A percentile compares a stretch with the other conserved stretches of the same genome.
Conservation (phyloP, 2,329 filamentous ascomycete species). For the Ilyonectria mors-panacis region DNA sequence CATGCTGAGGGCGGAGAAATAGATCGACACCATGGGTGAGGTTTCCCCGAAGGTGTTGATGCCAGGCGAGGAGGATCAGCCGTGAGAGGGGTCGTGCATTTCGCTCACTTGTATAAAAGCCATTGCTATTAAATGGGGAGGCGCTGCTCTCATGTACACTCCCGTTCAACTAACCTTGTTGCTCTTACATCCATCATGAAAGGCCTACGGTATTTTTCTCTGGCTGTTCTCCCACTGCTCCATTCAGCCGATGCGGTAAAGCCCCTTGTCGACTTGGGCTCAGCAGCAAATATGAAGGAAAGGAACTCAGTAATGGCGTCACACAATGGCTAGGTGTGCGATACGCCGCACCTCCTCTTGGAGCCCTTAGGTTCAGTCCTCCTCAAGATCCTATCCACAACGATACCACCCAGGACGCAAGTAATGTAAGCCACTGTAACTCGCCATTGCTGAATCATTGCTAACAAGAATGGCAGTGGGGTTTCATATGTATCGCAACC, state of each 20-base stretch:
- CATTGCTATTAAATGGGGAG: not conserved
- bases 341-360: slow-evolving; percentile 79
- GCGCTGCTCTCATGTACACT: too few species aligned
- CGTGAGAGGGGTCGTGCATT: not conserved
- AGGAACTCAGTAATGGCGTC: slow-evolving; percentile 68
- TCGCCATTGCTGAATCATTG: not conserved
- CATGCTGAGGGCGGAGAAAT: not conserved
- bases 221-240: slow-evolving; percentile 21
- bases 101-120: not conserved
- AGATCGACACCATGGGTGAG: not conserved
- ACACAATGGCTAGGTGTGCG: slow-evolving; percentile 82
- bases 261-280: slow-evolving; percentile 71
- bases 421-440: slow-evolving; percentile 57
- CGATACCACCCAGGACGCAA: slow-evolving; percentile 65
- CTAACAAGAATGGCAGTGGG: slow-evolving; percentile 38
- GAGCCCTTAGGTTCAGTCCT: slow-evolving; percentile 75
- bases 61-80: not conserved
- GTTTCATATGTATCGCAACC: slow-evolving; percentile 52
- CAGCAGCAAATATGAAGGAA: slow-evolving; percentile 77
- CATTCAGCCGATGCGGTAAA: slow-evolving; percentile 29
- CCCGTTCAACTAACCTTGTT: not conserved
- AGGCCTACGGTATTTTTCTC: slow-evolving; percentile 1
- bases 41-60: not conserved
- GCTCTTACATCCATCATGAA: slow-evolving; percentile 16
- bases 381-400: slow-evolving; percentile 72